Percentiles rank a stretch among this genome's conserved stretches.
Evolutionary conservation across 2,329 filamentous ascomycete species (phyloP).

Genomic region (Chaetomium olivaceum): DNA sequence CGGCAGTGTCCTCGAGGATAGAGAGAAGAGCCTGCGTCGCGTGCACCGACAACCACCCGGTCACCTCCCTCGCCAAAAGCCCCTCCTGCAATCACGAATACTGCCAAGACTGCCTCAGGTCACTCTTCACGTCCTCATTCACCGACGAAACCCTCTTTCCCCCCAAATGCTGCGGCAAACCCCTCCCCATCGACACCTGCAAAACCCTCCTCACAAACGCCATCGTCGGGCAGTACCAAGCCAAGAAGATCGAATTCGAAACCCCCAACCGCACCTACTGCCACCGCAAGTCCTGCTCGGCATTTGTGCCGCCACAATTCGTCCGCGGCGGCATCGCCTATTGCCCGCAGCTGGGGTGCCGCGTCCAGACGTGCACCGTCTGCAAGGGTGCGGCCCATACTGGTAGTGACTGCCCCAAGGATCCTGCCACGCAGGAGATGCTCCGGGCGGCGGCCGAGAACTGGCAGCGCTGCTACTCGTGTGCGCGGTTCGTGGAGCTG

Average conservation of each 20-base stretch:
- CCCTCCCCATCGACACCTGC: slow-evolving; percentile 42
- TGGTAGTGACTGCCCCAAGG: slow-evolving; percentile 49
- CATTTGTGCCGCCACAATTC: slow-evolving; percentile 45
- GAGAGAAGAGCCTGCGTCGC: not conserved
- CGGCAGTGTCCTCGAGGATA: not conserved
- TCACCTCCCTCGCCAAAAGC: not conserved
- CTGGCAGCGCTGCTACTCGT: slow-evolving; percentile 55
- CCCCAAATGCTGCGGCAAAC: slow-evolving; percentile 52
- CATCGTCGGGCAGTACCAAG: slow-evolving; percentile 41
- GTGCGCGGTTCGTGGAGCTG: slow-evolving; percentile 51
- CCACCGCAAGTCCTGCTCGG: slow-evolving; percentile 43
- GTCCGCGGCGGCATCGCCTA: slow-evolving; percentile 41
- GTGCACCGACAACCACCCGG: slow-evolving; percentile 9
- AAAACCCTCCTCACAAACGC: slow-evolving; percentile 40
- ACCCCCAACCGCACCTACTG: slow-evolving; percentile 56
- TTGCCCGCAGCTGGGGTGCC: slow-evolving; percentile 45
- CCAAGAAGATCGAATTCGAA: slow-evolving; percentile 51
- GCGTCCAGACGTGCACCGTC: slow-evolving; percentile 46
- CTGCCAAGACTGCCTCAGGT: slow-evolving; percentile 50
- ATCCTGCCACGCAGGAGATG: slow-evolving; percentile 43
- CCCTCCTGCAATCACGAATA: slow-evolving; percentile 50
- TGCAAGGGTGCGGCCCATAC: slow-evolving; percentile 53
- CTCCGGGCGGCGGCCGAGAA: slow-evolving; percentile 44
- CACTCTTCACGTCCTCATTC: slow-evolving; percentile 47
- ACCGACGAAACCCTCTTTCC: slow-evolving; percentile 56